These are phyloP conservation scores for Eucalyptus paniculata DNA, from an alignment of 345 rosid genomes.

Conservation along the genomic window DNA sequence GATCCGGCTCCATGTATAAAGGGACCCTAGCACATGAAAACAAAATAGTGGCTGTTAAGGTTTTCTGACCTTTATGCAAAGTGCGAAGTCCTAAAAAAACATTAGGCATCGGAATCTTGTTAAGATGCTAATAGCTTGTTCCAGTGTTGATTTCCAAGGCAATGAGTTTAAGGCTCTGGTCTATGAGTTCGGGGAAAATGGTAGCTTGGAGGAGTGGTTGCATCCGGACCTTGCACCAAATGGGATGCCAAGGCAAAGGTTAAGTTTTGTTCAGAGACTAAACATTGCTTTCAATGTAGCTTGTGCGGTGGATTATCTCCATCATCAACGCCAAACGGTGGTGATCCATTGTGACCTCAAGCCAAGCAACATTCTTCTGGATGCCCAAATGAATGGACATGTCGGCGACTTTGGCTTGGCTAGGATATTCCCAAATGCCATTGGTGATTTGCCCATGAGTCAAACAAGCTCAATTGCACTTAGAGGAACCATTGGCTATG, in stretches of 20 bases:
- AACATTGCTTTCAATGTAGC: slow-evolving; percentile 4
- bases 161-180: slow-evolving; percentile 4
- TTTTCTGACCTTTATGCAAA: too few species aligned
- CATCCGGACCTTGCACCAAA: neutral
- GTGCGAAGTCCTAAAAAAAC: too few species aligned
- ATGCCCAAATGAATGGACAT: neutral
- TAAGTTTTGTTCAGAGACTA: neutral
- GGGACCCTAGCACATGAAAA: too few species aligned
- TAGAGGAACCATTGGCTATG: neutral
- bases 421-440: neutral
- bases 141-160: too few species aligned
- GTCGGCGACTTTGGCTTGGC: slow-evolving; percentile 1
- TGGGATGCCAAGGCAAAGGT: neutral
- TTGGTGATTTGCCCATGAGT: accelerated
- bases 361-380: slow-evolving; percentile 1
- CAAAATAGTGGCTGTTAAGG: too few species aligned
- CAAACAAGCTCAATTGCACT: neutral
- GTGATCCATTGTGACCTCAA: slow-evolving; percentile 9
- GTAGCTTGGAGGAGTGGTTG: slow-evolving; percentile 6
- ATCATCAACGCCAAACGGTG: neutral
- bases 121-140: too few species aligned
- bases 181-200: neutral
- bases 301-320: slow-evolving; percentile 1
- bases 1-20: neutral
- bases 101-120: too few species aligned